These are phyloP conservation scores for Fragilariopsis cylindrus DNA, from an alignment of 108 stramenopile genomes.

Conservation along the genomic window DNA sequence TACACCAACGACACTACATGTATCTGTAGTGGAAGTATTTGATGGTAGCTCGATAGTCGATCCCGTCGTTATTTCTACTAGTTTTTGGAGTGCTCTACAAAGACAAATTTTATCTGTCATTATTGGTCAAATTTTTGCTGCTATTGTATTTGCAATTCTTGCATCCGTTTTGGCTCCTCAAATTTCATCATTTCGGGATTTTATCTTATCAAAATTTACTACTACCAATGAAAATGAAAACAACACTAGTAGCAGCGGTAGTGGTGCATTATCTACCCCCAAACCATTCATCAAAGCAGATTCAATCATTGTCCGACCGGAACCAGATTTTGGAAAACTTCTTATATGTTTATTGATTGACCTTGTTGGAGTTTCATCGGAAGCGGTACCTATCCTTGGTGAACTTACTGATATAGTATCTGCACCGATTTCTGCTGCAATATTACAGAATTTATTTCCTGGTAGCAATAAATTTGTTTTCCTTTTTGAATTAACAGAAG, in stretches of 20 bases:
- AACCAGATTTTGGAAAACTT: conserved; percentile 64
- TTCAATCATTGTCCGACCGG: conserved; percentile 7
- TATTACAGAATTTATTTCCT: conserved; percentile 50
- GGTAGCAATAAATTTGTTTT: conserved; percentile 66
- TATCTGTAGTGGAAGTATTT: conserved; percentile 41
- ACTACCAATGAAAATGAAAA: too few species aligned
- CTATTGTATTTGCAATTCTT: conserved; percentile 47
- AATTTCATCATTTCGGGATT: conserved; percentile 34
- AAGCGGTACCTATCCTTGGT: conserved; percentile 62
- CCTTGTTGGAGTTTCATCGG: conserved; percentile 59
- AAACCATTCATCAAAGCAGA: conserved; percentile 23
- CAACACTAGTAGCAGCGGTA: background rate
- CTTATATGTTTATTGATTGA: conserved; percentile 65
- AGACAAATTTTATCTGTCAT: conserved; percentile 45
- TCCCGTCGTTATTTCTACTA: conserved; percentile 61
- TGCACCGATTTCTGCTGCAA: conserved; percentile 59
- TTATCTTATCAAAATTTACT: conserved; percentile 20
- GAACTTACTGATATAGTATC: conserved; percentile 64
- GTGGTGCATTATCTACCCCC: background rate
- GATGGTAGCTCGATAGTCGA: conserved; percentile 61
- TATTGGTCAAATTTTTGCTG: conserved; percentile 54
- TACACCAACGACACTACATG: background rate
- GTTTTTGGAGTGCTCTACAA: conserved; percentile 54
- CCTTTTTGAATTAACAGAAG: conserved; percentile 69
- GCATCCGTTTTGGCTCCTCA: conserved; percentile 39